Evolutionary conservation across 768 basidiomycete species (phyloP).

Genomic region (Pleurotus eryngii): DNA sequence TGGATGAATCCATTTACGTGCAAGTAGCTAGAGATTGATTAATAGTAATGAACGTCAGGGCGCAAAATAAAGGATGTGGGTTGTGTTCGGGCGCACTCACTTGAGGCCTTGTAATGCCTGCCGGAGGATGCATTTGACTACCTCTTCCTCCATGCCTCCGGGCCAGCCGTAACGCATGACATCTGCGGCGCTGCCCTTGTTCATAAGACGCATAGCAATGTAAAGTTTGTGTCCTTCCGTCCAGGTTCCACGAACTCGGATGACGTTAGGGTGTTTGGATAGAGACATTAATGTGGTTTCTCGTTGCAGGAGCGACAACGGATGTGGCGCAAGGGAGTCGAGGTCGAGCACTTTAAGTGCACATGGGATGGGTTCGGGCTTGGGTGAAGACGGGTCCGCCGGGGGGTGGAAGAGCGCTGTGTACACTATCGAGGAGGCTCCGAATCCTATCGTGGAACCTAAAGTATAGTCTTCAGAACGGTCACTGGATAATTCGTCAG

Average conservation of each 20-base stretch:
- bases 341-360: constrained; percentile 90
- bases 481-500: constrained; percentile 45
- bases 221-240: constrained; percentile 77
- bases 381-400: constrained; percentile 6
- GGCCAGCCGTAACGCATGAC: constrained; percentile 83
- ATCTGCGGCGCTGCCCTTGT: constrained; percentile 81
- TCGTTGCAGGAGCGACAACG: constrained; percentile 70
- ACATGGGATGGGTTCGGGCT: constrained; percentile 48
- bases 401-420: constrained; percentile 60
- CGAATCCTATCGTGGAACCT: constrained; percentile 81
- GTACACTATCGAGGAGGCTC: constrained; percentile 90
- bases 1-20: constrained; percentile 91
- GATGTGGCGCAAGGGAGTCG: constrained; percentile 67
- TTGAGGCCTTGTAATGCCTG: constrained; percentile 89
- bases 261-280: constrained; percentile 89
- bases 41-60: background rate
- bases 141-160: constrained; percentile 90
- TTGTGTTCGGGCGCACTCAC: constrained; percentile 35
- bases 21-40: constrained; percentile 54
- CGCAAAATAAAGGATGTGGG: constrained; percentile 3
- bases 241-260: constrained; percentile 91
- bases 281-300: constrained; percentile 93
- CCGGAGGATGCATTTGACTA: constrained; percentile 76
- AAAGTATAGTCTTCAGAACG: constrained; percentile 68
- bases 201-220: constrained; percentile 89